phyloP scores from a whole-genome alignment of 257 asterid genomes.

The Rauvolfia tetraphylla region DNA sequence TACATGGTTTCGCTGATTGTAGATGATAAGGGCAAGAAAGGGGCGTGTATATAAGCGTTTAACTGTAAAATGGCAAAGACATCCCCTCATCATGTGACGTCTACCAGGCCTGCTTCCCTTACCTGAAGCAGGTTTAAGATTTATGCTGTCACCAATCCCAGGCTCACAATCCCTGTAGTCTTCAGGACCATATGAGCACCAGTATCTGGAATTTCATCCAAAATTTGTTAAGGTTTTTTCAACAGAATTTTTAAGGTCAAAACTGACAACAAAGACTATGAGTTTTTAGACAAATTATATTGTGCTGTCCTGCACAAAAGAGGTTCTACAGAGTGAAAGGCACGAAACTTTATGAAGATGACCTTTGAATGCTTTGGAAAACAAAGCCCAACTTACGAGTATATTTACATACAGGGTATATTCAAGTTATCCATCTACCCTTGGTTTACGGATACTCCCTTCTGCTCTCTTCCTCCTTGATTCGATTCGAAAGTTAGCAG shows the following conservation, averaged over 20 bases:
- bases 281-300: not conserved
- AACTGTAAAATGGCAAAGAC: conserved; percentile 54
- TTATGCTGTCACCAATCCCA: conserved; percentile 37
- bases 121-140: conserved; percentile 42
- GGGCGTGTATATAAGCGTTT: conserved; percentile 58
- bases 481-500: conserved; percentile 48
- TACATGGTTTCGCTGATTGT: conserved; percentile 51
- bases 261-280: not conserved
- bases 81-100: conserved; percentile 60
- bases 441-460: conserved; percentile 48
- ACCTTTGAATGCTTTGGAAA: not conserved
- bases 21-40: conserved; percentile 47
- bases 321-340: not conserved
- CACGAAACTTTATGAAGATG: not conserved
- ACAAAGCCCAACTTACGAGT: conserved; percentile 31
- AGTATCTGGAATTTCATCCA: conserved; percentile 33
- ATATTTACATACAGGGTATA: conserved; percentile 52
- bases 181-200: conserved; percentile 64
- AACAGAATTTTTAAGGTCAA: not conserved
- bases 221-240: not conserved
- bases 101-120: conserved; percentile 64
- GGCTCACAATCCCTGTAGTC: conserved; percentile 44
- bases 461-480: conserved; percentile 51
- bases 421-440: conserved; percentile 61
- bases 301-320: not conserved